phyloP scores from a whole-genome alignment of 75 land plant genomes.

The Sequoia sempervirens region DNA sequence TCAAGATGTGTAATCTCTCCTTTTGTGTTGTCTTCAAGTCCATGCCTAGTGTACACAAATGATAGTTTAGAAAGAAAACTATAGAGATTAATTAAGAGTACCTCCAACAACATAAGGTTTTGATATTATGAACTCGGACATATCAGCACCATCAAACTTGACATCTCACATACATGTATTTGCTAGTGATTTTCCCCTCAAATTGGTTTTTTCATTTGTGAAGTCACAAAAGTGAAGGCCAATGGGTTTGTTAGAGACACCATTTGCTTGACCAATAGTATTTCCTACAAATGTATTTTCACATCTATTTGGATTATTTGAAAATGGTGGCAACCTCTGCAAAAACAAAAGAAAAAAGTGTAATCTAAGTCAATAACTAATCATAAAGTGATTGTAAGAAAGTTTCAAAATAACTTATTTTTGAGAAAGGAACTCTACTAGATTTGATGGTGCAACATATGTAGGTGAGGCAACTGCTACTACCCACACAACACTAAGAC shows the following conservation, averaged over 20 bases:
- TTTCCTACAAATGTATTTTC: constrained; percentile 92
- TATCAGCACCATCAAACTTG: constrained; percentile 98
- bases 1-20: too few relatives aligned
- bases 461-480: constrained; percentile 50
- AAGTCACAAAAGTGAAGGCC: constrained; percentile 93
- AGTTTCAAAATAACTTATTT: background rate
- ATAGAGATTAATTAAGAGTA: too few relatives aligned
- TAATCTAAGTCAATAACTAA: background rate
- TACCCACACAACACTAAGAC: constrained; percentile 58
- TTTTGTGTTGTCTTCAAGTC: too few relatives aligned
- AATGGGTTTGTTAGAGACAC: constrained; percentile 86
- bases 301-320: constrained; percentile 86
- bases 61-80: too few relatives aligned
- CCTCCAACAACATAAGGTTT: constrained; percentile 98
- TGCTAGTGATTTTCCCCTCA: constrained; percentile 91
- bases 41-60: too few relatives aligned
- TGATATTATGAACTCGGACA: constrained; percentile 96
- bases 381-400: background rate
- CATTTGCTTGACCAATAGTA: constrained; percentile 99
- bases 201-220: constrained; percentile 76
- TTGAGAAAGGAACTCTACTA: background rate
- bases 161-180: constrained; percentile 95
- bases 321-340: constrained; percentile 92
- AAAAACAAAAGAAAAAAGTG: constrained; percentile 10
- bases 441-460: constrained; percentile 34